phyloP scores from a whole-genome alignment of 31 red algal genomes.

The Odonthalia washingtoniensis region DNA sequence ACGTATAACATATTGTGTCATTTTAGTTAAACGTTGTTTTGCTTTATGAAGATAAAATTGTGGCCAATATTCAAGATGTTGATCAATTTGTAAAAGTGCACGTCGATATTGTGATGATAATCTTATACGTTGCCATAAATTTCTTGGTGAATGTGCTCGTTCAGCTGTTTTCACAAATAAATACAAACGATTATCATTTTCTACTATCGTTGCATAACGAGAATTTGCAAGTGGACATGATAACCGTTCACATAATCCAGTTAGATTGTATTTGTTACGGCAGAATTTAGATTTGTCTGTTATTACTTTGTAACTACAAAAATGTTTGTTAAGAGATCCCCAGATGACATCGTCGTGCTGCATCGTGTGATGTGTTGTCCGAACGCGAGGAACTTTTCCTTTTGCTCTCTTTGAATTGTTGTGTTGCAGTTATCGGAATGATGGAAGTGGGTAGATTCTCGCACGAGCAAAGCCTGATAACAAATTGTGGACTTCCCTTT shows the following conservation, averaged over 20 bases:
- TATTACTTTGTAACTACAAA: slow-evolving; percentile 94
- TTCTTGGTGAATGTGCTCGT: slow-evolving; percentile 87
- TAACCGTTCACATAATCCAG: slow-evolving; percentile 84
- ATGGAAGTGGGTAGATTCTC: too few species aligned
- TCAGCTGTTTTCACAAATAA: slow-evolving; percentile 94
- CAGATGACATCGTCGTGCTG: slow-evolving; percentile 99
- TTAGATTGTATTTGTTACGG: slow-evolving; percentile 94
- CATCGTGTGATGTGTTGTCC: too few species aligned
- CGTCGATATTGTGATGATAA: slow-evolving; percentile 80
- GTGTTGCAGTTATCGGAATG: too few species aligned
- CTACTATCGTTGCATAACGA: slow-evolving; percentile 97
- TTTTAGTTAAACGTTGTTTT: slow-evolving; percentile 98
- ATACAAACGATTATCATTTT: slow-evolving; percentile 71
- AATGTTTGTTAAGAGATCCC: slow-evolving; percentile 79
- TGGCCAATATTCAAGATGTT: slow-evolving; percentile 91
- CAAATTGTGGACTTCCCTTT: too few species aligned
- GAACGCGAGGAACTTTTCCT: too few species aligned
- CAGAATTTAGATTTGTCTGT: slow-evolving; percentile 85
- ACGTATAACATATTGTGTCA: slow-evolving; percentile 92
- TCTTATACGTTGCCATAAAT: slow-evolving; percentile 86
- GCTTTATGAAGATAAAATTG: slow-evolving; percentile 92
- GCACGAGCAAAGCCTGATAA: too few species aligned
- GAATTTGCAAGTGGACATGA: slow-evolving; percentile 97
- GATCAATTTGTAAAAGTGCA: slow-evolving; percentile 84
- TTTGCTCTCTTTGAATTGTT: too few species aligned